Evolutionary conservation across 768 basidiomycete species (phyloP).

Genomic region (Vishniacozyma victoriae): DNA sequence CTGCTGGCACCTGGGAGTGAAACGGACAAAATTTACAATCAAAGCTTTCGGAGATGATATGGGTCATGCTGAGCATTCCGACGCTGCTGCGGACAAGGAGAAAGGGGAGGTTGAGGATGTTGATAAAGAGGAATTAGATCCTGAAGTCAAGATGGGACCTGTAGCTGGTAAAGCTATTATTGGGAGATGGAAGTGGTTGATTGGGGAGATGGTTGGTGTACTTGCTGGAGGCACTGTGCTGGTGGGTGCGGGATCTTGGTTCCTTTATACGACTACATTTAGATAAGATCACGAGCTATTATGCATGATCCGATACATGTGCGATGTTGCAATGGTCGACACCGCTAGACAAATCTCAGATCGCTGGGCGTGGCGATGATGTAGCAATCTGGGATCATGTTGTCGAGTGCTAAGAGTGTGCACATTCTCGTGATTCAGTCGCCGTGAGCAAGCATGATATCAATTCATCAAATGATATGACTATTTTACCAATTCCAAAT

Average conservation of each 20-base stretch:
- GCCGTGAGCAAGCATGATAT: too few relatives aligned
- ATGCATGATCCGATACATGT: too few relatives aligned
- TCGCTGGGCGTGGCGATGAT: too few relatives aligned
- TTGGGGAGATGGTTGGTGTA: constrained; percentile 31
- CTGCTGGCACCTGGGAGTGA: constrained; percentile 38
- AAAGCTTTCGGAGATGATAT: constrained; percentile 11
- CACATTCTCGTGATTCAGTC: too few relatives aligned
- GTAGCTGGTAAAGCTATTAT: constrained; percentile 23
- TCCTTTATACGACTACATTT: not conserved
- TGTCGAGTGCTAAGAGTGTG: too few relatives aligned
- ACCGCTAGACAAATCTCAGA: too few relatives aligned
- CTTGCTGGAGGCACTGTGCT: not conserved
- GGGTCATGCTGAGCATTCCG: not conserved
- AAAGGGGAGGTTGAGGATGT: constrained; percentile 11
- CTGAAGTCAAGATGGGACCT: constrained; percentile 24
- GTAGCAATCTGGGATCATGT: too few relatives aligned
- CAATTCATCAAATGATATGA: too few relatives aligned
- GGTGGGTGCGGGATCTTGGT: not conserved
- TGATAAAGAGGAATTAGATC: constrained; percentile 27
- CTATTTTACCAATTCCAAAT: too few relatives aligned
- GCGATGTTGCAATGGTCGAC: too few relatives aligned
- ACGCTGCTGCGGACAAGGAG: constrained; percentile 5
- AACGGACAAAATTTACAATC: constrained; percentile 35
- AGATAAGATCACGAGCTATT: not conserved
- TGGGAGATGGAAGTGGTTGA: constrained; percentile 22